Evolutionary conservation across 2,329 filamentous ascomycete genomes (phyloP).

Genomic region (Allantophomopsis lycopodina): DNA sequence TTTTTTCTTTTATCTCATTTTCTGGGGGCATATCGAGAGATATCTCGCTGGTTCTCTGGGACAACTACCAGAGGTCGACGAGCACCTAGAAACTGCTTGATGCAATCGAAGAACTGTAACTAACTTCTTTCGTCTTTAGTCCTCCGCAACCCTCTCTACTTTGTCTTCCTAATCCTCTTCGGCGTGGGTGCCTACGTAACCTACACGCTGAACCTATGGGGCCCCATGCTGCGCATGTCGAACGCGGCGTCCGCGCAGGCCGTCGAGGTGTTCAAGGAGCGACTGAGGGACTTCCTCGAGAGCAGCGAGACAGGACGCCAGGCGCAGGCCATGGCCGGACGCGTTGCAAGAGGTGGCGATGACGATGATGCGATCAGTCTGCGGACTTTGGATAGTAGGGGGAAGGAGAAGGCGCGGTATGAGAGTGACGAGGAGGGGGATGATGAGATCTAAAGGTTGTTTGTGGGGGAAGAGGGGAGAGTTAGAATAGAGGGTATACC

Average conservation of each 20-base stretch:
- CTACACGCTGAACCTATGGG: conserved; percentile 88
- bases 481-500: too few species aligned
- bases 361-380: conserved; percentile 37
- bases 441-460: conserved; percentile 1
- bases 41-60: too few species aligned
- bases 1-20: neutral
- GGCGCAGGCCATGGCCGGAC: conserved; percentile 61
- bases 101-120: too few species aligned
- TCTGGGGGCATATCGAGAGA: too few species aligned
- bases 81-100: too few species aligned
- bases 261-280: conserved; percentile 81
- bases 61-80: too few species aligned
- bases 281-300: conserved; percentile 79
- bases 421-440: conserved; percentile 39
- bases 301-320: conserved; percentile 74
- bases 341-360: conserved; percentile 16
- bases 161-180: conserved; percentile 71
- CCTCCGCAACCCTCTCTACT: conserved; percentile 84
- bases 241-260: conserved; percentile 82
- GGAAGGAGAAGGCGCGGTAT: conserved; percentile 32
- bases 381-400: conserved; percentile 45
- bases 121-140: conserved; percentile 37
- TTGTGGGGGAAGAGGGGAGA: too few species aligned
- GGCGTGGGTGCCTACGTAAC: conserved; percentile 73
- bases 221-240: conserved; percentile 89